Percentiles rank a stretch among this genome's conserved stretches.
phyloP scores from a whole-genome alignment of 2,329 filamentous ascomycete genomes.

The Aspergillus persii region DNA sequence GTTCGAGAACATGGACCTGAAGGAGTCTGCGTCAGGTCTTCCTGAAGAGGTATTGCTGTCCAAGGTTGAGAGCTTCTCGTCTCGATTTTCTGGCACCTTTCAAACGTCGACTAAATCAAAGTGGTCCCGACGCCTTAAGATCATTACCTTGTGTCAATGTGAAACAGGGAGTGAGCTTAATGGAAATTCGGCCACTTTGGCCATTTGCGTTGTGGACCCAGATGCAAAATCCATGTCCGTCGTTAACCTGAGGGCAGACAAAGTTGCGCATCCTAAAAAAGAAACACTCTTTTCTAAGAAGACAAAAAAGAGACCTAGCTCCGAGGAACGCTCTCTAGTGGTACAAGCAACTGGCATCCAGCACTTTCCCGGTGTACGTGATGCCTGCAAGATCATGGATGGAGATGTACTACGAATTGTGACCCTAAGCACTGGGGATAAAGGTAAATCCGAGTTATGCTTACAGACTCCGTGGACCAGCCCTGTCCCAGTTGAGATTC shows the following conservation, averaged over 20 bases:
- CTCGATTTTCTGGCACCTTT: conserved; percentile 42
- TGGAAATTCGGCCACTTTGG: conserved; percentile 32
- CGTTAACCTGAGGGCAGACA: conserved; percentile 60
- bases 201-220: conserved; percentile 67
- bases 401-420: conserved; percentile 66
- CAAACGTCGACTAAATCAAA: conserved; percentile 25
- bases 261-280: conserved; percentile 29
- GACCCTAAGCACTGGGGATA: conserved; percentile 64
- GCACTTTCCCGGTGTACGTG: conserved; percentile 65
- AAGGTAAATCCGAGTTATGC: conserved; percentile 65
- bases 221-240: conserved; percentile 67
- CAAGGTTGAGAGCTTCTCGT: conserved; percentile 68
- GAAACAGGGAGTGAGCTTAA: conserved; percentile 32
- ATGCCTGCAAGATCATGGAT: conserved; percentile 70
- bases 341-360: conserved; percentile 48
- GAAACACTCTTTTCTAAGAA: conserved; percentile 27
- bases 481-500: conserved; percentile 64
- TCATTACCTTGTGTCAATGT: conserved; percentile 63
- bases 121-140: conserved; percentile 37
- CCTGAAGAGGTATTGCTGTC: conserved; percentile 70
- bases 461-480: conserved; percentile 74
- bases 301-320: conserved; percentile 18
- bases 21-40: conserved; percentile 70
- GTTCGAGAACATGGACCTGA: conserved; percentile 69
- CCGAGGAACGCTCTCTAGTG: conserved; percentile 26